Evolutionary conservation across 768 basidiomycete species (phyloP).

Genomic region (Boletellus sp.): DNA sequence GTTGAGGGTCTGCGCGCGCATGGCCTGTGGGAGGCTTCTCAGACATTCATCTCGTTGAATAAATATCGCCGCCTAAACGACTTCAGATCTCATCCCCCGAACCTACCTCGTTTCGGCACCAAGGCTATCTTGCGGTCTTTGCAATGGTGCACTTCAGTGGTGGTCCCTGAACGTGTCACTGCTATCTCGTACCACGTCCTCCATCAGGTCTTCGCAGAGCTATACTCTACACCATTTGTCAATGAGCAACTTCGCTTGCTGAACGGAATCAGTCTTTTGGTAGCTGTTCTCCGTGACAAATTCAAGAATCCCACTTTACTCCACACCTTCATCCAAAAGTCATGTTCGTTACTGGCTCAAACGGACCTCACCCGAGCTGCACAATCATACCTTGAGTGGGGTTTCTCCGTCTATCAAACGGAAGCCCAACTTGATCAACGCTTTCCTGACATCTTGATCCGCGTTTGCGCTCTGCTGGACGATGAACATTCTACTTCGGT

Average conservation of each 20-base stretch:
- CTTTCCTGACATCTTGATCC: constrained; percentile 65
- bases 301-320: constrained; percentile 61
- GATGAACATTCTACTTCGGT: constrained; percentile 42
- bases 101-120: constrained; percentile 57
- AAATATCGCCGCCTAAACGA: constrained; percentile 47
- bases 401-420: constrained; percentile 50
- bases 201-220: constrained; percentile 63
- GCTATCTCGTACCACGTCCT: constrained; percentile 76
- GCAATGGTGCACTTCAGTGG: constrained; percentile 51
- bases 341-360: constrained; percentile 61
- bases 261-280: constrained; percentile 70
- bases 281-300: constrained; percentile 54
- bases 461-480: constrained; percentile 59
- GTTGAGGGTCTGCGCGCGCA: constrained; percentile 38
- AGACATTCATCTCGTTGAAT: constrained; percentile 49
- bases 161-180: constrained; percentile 41
- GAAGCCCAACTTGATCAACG: constrained; percentile 42
- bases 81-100: constrained; percentile 58
- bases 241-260: constrained; percentile 80
- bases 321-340: constrained; percentile 64
- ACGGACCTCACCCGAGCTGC: constrained; percentile 62
- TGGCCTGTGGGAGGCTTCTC: constrained; percentile 34
- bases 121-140: constrained; percentile 51
- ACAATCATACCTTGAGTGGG: constrained; percentile 80
- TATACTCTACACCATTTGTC: constrained; percentile 67